Conservation (phyloP, 306 rosid species). For the Prosopis cineraria region DNA sequence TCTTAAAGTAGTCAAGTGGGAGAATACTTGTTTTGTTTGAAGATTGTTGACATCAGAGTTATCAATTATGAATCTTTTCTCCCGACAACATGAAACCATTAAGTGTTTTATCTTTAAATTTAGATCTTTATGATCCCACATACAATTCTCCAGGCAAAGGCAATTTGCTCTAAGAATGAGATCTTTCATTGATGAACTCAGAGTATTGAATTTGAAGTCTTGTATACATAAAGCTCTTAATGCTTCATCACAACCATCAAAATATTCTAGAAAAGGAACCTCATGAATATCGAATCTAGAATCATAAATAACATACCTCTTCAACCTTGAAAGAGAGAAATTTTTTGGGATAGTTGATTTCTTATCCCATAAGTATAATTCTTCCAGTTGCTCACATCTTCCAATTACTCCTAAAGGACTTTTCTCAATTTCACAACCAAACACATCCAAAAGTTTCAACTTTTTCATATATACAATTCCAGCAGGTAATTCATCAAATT, state of each 20-base stretch:
- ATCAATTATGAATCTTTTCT: not conserved
- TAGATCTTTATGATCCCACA: not conserved
- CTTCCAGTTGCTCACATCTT: not conserved
- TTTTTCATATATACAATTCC: not conserved
- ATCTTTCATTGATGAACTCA: not conserved
- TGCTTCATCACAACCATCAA: not conserved
- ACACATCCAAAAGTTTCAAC: not conserved
- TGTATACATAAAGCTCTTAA: not conserved
- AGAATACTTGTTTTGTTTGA: not conserved
- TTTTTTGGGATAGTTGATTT: not conserved
- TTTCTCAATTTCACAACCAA: fast-evolving
- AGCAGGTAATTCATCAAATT: not conserved
- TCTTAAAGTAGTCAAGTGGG: not conserved
- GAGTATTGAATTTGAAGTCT: fast-evolving
- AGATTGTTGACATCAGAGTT: not conserved
- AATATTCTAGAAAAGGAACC: not conserved
- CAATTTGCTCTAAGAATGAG: not conserved
- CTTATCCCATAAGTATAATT: not conserved
- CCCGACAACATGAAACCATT: not conserved
- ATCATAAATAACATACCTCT: not conserved
- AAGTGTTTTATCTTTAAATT: not conserved
- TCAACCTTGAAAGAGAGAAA: not conserved
- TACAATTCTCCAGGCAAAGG: not conserved
- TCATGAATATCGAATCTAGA: not conserved
- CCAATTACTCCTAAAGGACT: not conserved